Percentiles rank a stretch among this genome's conserved stretches.
These are phyloP conservation scores for Acaromyces ingoldii DNA, from an alignment of 1,284 basidiomycete species.

Conservation along the genomic window DNA sequence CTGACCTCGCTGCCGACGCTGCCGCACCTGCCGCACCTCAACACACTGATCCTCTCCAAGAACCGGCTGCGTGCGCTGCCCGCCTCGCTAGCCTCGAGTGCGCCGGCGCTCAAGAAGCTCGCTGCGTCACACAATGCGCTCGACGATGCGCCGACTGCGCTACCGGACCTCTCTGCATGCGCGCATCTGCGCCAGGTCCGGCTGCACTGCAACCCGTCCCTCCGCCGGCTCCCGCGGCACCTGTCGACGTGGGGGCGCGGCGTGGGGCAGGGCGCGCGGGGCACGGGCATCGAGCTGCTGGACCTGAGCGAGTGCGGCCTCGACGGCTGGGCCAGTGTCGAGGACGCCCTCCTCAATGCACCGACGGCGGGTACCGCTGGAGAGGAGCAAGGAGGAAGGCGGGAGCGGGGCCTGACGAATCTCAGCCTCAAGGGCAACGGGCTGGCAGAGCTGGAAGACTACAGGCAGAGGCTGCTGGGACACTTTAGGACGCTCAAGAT, in stretches of 20 bases:
- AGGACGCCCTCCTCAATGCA: neutral
- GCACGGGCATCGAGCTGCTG: constrained; percentile 31
- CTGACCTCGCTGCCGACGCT: constrained; percentile 22
- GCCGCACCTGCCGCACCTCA: constrained; percentile 44
- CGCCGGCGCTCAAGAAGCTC: constrained; percentile 44
- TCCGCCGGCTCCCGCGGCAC: constrained; percentile 27
- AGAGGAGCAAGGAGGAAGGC: constrained; percentile 15
- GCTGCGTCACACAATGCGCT: constrained; percentile 39
- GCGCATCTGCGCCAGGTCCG: constrained; percentile 39
- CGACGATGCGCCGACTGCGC: neutral
- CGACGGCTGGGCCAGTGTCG: constrained; percentile 21
- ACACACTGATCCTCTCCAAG: constrained; percentile 46
- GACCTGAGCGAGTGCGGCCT: constrained; percentile 44
- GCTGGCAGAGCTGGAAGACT: constrained; percentile 18
- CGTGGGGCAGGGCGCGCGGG: constrained; percentile 27
- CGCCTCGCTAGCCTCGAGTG: constrained; percentile 26
- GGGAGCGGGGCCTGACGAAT: constrained; percentile 27
- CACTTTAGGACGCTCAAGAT: neutral
- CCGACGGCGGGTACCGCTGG: neutral
- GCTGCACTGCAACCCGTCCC: constrained; percentile 26
- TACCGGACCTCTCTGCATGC: constrained; percentile 44
- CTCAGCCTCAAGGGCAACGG: constrained; percentile 35
- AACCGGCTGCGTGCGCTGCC: constrained; percentile 35
- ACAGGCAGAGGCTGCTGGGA: constrained; percentile 20
- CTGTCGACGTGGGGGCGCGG: constrained; percentile 39